phyloP scores from a whole-genome alignment of 2,329 filamentous ascomycete species.

The Ophiostoma triangulosporum region DNA sequence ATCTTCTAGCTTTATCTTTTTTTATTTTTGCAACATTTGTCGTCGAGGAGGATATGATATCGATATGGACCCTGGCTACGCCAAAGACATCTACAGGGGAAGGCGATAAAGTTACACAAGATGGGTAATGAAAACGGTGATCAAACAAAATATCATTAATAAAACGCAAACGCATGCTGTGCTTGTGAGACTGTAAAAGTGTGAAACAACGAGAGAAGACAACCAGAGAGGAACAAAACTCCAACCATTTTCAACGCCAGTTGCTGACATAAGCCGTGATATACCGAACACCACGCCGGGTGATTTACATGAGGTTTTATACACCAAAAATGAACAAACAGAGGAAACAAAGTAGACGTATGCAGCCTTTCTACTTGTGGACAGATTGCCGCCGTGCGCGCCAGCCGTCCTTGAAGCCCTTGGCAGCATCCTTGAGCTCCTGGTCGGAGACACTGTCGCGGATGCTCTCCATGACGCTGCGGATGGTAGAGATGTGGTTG shows the following conservation, averaged over 20 bases:
- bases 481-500: slow-evolving; percentile 75
- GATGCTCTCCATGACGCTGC: slow-evolving; percentile 82
- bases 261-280: neutral
- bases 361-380: neutral
- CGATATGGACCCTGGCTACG: neutral
- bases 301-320: neutral
- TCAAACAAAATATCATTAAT: no score
- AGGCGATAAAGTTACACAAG: neutral
- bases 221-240: neutral
- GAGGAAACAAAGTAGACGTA: neutral
- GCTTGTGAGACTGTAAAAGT: neutral
- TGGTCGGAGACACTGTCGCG: slow-evolving; percentile 70
- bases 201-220: neutral
- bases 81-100: neutral
- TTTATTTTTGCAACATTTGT: slow-evolving; percentile 4
- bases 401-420: slow-evolving; percentile 65
- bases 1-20: neutral
- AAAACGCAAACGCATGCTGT: neutral
- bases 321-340: neutral
- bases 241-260: neutral
- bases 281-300: neutral
- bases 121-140: neutral
- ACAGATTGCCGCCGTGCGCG: slow-evolving; percentile 40
- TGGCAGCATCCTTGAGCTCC: slow-evolving; percentile 59
- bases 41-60: slow-evolving; percentile 4